Evolutionary conservation across 164 flowering plant genomes (phyloP).

Genomic region (Magnolia officinalis): DNA sequence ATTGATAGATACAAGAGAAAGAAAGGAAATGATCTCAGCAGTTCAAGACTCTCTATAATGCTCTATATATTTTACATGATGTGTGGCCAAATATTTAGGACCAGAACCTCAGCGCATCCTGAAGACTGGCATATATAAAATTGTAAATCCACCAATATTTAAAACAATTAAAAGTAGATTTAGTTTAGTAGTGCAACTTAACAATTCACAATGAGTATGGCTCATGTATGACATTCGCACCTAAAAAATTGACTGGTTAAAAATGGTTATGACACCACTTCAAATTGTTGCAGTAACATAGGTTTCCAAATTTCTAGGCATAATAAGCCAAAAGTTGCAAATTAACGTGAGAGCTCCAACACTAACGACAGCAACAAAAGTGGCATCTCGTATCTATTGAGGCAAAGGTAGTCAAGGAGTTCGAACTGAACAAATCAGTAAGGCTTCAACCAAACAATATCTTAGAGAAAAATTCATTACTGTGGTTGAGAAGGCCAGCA

Average conservation of each 20-base stretch:
- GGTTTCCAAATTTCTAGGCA: not conserved
- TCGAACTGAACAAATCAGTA: too few relatives aligned
- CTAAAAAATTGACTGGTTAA: too few relatives aligned
- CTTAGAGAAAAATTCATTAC: too few relatives aligned
- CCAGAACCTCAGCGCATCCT: not conserved
- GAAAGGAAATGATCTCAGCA: constrained; percentile 1
- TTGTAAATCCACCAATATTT: not conserved
- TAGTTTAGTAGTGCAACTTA: not conserved
- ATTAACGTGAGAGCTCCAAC: not conserved
- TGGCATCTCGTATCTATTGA: too few relatives aligned
- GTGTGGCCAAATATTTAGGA: not conserved
- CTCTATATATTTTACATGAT: not conserved
- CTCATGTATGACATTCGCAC: not conserved
- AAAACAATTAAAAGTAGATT: not conserved
- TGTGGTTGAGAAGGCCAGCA: too few relatives aligned
- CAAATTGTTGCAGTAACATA: not conserved
- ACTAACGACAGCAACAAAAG: not conserved
- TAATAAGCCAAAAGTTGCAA: not conserved
- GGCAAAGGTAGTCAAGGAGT: too few relatives aligned
- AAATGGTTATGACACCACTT: not conserved
- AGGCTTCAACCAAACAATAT: too few relatives aligned
- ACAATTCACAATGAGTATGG: not conserved
- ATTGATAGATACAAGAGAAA: not conserved
- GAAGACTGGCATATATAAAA: not conserved
- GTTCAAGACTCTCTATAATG: not conserved